Percentiles rank a stretch among this genome's conserved stretches.
These are phyloP conservation scores for Prunus mongolica DNA, from an alignment of 306 rosid genomes.

Conservation along the genomic window DNA sequence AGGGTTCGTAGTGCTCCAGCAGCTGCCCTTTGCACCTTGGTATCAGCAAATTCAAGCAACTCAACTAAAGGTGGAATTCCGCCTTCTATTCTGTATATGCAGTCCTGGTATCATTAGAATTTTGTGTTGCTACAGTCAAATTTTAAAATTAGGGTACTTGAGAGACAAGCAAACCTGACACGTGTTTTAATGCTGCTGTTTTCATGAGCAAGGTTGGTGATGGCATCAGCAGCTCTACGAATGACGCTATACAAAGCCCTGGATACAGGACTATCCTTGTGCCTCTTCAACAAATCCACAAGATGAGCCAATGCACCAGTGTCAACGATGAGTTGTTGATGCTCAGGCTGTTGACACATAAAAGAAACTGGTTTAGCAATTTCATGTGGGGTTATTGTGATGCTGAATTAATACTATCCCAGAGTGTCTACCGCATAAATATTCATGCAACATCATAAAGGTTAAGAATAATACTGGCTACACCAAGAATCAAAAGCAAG, in stretches of 20 bases:
- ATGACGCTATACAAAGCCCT: conserved; percentile 85
- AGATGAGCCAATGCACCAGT: conserved; percentile 77
- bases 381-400: conserved; percentile 2
- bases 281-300: conserved; percentile 83
- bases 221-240: conserved; percentile 99
- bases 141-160: conserved; percentile 6
- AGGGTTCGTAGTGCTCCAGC: conserved; percentile 95
- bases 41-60: conserved; percentile 80
- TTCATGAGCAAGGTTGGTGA: conserved; percentile 98
- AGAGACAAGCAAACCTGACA: conserved; percentile 69
- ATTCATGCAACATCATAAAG: background rate
- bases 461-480: background rate
- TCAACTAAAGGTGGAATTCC: conserved; percentile 97
- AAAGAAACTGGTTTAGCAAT: conserved; percentile 33
- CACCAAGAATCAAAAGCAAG: background rate
- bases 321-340: conserved; percentile 92
- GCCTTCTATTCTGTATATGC: conserved; percentile 77
- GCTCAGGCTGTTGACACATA: conserved; percentile 82
- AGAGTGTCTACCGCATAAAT: background rate
- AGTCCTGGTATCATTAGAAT: conserved; percentile 21
- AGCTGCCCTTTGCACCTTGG: conserved; percentile 97
- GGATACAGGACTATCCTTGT: conserved; percentile 43
- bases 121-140: background rate
- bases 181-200: conserved; percentile 88
- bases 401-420: background rate